Evolutionary conservation across 805 yeast species (phyloP), one percentile per base, ranked within the genome.

Genomic region (Candida coquimbonensis): DNA sequence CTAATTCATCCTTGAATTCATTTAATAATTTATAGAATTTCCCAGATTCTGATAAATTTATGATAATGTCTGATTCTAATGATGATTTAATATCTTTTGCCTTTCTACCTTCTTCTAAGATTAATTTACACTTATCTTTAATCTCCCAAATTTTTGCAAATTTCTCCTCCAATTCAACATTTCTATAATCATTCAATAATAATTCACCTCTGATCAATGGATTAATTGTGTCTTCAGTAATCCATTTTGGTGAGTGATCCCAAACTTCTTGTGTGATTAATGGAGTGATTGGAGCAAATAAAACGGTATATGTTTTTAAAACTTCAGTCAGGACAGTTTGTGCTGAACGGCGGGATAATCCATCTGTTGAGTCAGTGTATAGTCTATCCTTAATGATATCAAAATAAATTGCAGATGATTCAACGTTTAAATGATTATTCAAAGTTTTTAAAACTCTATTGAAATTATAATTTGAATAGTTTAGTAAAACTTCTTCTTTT

Each of bases 201-300:
- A 16, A 46, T 25, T 33, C 27, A 14, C 57, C 61, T 19, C 39
- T 43, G 7, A 55, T 37, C 21, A 53, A 33, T 25, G 64, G 62
- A 43, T 47, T 40, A 4, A 32, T 37, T 7, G 46, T 36, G 4
- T 44, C 50, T 7, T 50, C 42, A 5, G 39, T 39, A 27, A 42
- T 56, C 68, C 65, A 45, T 34, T 39, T 26, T 29, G 53, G 11
- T 77, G 81, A 5, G 76, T 56, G 70, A 35, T 78, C 77, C 96
- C 96, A 90, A 0, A 79, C 88, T 58, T 93, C 97, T 64, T 93
- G 98, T 0, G 91, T 74, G 46, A 90, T 67, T 4, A 87, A 61
- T 1, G 99, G 99, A 35, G 84, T 65, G 1, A 93, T 78, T 2
- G 99, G 98, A 0, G 89, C 73, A 46, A 91, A 60, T 1, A 87